These are phyloP conservation scores for Ogataea siamensis DNA, from an alignment of 805 yeast species.

Conservation along the genomic window DNA sequence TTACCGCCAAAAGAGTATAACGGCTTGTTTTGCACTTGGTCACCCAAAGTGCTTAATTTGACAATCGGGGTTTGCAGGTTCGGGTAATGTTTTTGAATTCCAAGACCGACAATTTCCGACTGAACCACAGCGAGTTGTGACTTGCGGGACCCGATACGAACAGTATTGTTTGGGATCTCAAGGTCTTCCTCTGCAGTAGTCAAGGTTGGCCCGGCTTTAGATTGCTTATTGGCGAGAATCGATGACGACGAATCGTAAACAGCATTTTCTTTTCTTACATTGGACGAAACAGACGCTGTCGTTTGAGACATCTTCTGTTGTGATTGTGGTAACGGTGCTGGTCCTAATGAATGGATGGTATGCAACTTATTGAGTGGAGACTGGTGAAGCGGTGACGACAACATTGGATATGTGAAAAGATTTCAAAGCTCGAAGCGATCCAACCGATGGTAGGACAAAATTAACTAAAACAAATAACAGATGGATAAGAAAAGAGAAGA, in stretches of 20 bases:
- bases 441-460: background rate
- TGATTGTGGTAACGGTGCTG: constrained; percentile 9
- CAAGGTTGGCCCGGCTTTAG: constrained; percentile 10
- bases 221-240: background rate
- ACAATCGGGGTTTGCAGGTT: constrained; percentile 69
- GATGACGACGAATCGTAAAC: constrained; percentile 4
- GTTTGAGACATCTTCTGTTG: constrained; percentile 7
- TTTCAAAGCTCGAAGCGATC: background rate
- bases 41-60: constrained; percentile 86
- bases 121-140: constrained; percentile 86
- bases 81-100: constrained; percentile 58
- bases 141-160: constrained; percentile 81
- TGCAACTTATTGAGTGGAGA: constrained; percentile 17
- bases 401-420: constrained; percentile 14
- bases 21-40: constrained; percentile 80
- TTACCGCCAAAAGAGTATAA: constrained; percentile 95
- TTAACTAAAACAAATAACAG: constrained; percentile 1
- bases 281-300: constrained; percentile 3
- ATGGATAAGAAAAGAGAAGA: background rate
- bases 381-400: constrained; percentile 24
- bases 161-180: constrained; percentile 16
- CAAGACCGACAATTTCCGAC: constrained; percentile 65
- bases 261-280: background rate
- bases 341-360: constrained; percentile 18
- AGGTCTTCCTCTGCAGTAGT: constrained; percentile 20